phyloP scores from a whole-genome alignment of 441 rosid species.

The Arabidopsis lyrata region DNA sequence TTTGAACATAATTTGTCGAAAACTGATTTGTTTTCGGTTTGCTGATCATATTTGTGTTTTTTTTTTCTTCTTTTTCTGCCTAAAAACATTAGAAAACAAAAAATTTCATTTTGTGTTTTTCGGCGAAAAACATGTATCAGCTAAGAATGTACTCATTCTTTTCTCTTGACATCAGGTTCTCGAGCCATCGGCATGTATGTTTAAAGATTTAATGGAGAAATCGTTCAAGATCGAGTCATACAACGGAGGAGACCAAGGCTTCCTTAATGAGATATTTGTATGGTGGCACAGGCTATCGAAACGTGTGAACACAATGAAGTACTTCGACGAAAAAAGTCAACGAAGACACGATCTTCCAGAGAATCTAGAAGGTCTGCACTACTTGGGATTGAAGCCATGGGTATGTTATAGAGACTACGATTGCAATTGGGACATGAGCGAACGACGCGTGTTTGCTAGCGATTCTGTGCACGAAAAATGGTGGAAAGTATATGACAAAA shows the following conservation, averaged over 20 bases:
- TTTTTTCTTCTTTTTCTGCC: too few species aligned
- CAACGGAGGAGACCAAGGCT: constrained; percentile 92
- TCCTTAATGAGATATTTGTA: constrained; percentile 71
- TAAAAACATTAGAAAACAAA: too few species aligned
- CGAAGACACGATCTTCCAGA: constrained; percentile 32
- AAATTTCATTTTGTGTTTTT: too few species aligned
- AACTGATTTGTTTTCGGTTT: too few species aligned
- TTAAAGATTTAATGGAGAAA: constrained; percentile 59
- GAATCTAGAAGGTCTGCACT: constrained; percentile 58
- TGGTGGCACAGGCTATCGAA: constrained; percentile 88
- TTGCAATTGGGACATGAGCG: constrained; percentile 78
- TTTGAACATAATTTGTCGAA: not conserved
- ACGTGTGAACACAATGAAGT: constrained; percentile 59
- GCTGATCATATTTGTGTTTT: too few species aligned
- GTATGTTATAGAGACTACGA: constrained; percentile 81
- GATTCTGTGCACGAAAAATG: constrained; percentile 65
- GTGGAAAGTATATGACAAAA: constrained; percentile 73
- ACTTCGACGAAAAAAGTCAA: constrained; percentile 29
- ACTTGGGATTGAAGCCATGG: constrained; percentile 89
- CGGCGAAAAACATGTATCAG: not conserved
- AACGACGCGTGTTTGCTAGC: constrained; percentile 56
- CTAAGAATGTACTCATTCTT: not conserved
- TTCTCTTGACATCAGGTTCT: constrained; percentile 40
- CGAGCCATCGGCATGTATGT: constrained; percentile 75
- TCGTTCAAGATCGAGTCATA: constrained; percentile 52